Conservation (phyloP, 345 rosid species). For the Tarenaya hassleriana region DNA sequence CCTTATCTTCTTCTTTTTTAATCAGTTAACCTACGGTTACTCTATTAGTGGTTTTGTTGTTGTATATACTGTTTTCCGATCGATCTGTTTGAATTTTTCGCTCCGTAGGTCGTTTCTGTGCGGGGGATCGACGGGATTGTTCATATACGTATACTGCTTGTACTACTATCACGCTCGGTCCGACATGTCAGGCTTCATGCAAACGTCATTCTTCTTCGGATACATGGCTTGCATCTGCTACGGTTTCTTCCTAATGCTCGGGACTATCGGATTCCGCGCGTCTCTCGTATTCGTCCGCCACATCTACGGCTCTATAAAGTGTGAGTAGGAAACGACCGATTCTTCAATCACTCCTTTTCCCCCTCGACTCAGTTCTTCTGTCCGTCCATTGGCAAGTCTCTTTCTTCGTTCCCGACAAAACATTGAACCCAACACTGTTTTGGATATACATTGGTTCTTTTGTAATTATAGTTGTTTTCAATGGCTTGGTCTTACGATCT, state of each 20-base stretch:
- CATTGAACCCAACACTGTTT: too few species aligned
- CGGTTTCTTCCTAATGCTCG: constrained; percentile 46
- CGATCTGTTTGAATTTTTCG: constrained; percentile 1
- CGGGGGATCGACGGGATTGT: constrained; percentile 45
- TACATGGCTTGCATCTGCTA: constrained; percentile 50
- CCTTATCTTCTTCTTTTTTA: neutral
- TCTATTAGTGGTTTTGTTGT: neutral
- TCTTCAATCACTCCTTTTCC: neutral
- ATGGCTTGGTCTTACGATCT: too few species aligned
- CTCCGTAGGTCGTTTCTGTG: constrained; percentile 36
- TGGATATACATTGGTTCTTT: too few species aligned
- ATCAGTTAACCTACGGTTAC: too few species aligned
- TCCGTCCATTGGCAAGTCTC: too few species aligned
- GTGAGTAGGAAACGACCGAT: constrained; percentile 24
- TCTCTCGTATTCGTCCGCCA: constrained; percentile 40
- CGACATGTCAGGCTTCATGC: constrained; percentile 48
- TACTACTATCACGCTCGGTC: constrained; percentile 40
- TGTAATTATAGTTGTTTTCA: too few species aligned
- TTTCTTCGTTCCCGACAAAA: too few species aligned
- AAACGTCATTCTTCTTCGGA: constrained; percentile 46
- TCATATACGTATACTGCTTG: constrained; percentile 40
- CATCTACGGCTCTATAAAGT: constrained; percentile 42
- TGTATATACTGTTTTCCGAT: neutral
- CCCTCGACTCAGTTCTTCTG: too few species aligned
- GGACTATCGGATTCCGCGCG: constrained; percentile 40